These are phyloP conservation scores for Hemileia vastatrix DNA, from an alignment of 1,284 basidiomycete genomes.

Conservation along the genomic window DNA sequence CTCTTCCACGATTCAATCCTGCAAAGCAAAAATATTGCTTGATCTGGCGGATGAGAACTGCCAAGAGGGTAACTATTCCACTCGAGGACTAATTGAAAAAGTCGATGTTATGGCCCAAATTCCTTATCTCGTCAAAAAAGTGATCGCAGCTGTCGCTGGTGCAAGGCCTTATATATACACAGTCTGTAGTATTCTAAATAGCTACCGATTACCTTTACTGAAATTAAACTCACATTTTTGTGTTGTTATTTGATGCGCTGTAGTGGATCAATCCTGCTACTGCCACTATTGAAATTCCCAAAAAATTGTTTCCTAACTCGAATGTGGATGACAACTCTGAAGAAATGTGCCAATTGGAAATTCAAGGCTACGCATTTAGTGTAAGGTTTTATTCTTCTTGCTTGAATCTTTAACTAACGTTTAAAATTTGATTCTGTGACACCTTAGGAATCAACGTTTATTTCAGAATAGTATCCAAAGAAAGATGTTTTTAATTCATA, in stretches of 20 bases:
- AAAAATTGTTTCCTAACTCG: no score
- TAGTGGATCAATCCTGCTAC: slow-evolving; percentile 75
- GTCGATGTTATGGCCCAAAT: slow-evolving; percentile 95
- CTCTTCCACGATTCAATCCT: slow-evolving; percentile 6
- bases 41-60: slow-evolving; percentile 24
- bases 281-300: slow-evolving; percentile 57
- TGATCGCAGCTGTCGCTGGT: slow-evolving; percentile 80
- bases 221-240: slow-evolving; percentile 1
- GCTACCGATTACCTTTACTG: neutral
- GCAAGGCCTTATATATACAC: slow-evolving; percentile 81
- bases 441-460: no score
- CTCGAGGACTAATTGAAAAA: slow-evolving; percentile 81
- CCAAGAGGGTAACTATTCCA: slow-evolving; percentile 50
- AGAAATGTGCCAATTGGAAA: no score
- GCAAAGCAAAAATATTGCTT: slow-evolving; percentile 31
- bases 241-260: slow-evolving; percentile 7
- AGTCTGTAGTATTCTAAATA: neutral
- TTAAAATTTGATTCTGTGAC: no score
- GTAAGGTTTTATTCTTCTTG: no score
- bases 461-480: no score
- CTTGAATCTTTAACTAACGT: no score
- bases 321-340: no score
- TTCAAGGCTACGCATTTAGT: no score
- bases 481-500: no score
- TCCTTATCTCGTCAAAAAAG: slow-evolving; percentile 76